phyloP scores from a whole-genome alignment of 73 alveolate species.

The Paramecium tetraurelia region DNA sequence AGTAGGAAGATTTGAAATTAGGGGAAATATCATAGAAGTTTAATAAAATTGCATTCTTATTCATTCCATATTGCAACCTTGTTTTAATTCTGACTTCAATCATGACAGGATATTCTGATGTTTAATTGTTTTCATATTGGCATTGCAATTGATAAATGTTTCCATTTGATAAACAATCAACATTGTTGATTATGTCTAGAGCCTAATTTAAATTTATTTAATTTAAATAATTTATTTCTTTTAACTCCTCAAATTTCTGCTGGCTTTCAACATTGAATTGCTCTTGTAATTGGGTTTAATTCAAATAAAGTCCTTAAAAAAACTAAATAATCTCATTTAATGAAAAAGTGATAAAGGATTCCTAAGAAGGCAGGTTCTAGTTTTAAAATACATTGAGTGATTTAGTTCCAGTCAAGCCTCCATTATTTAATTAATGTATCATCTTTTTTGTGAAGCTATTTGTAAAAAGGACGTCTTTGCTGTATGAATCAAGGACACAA shows the following conservation, averaged over 20 bases:
- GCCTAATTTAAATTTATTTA: not conserved
- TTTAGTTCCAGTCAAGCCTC: not conserved
- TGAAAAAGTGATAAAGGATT: not conserved
- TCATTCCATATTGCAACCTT: not conserved
- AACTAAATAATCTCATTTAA: not conserved
- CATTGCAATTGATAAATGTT: not conserved
- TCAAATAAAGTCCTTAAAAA: not conserved
- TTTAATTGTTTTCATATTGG: not conserved
- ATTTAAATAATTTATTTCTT: not conserved
- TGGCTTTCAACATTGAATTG: not conserved
- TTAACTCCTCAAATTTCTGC: not conserved
- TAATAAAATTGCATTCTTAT: not conserved
- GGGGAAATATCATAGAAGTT: not conserved
- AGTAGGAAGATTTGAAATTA: not conserved
- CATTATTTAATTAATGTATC: not conserved
- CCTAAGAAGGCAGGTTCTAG: not conserved
- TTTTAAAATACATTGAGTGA: not conserved
- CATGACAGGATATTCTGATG: not conserved
- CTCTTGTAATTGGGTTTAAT: not conserved
- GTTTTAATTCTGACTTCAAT: not conserved
- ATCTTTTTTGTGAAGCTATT: not conserved
- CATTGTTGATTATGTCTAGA: not conserved
- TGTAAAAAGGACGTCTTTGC: not conserved
- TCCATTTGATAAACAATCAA: not conserved
- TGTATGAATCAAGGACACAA: not conserved